Percentiles rank a stretch among this genome's conserved stretches.
phyloP scores from a whole-genome alignment of 805 yeast species.

The Ogataea trehaloabstinens region DNA sequence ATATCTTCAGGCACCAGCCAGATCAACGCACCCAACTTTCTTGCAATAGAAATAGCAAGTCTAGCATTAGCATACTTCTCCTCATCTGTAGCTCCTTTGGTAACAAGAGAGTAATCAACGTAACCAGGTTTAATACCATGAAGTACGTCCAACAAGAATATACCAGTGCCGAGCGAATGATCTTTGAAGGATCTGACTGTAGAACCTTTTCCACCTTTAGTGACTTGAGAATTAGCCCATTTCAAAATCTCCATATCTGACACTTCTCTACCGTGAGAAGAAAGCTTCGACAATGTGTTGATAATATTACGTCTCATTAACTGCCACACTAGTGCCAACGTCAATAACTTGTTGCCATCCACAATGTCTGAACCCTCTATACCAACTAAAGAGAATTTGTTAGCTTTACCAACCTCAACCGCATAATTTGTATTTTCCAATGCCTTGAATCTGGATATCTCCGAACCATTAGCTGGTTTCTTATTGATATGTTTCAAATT shows the following conservation, averaged over 20 bases:
- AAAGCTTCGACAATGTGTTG: conserved; percentile 71
- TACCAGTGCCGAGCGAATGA: conserved; percentile 68
- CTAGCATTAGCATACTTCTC: conserved; percentile 92
- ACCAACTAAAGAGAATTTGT: conserved; percentile 91
- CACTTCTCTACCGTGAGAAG: conserved; percentile 71
- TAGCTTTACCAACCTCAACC: conserved; percentile 93
- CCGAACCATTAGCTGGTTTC: conserved; percentile 71
- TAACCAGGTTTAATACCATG: conserved; percentile 96
- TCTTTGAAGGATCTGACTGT: conserved; percentile 85
- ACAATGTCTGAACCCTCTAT: conserved; percentile 97
- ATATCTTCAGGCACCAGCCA: conserved; percentile 99
- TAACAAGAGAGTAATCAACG: conserved; percentile 91
- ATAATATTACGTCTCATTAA: conserved; percentile 95
- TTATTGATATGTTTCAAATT: conserved; percentile 78
- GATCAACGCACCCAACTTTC: conserved; percentile 95
- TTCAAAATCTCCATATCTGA: conserved; percentile 82
- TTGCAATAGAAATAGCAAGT: conserved; percentile 95
- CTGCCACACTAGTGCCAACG: conserved; percentile 96
- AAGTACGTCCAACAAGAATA: conserved; percentile 83
- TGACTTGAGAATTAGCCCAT: conserved; percentile 90
- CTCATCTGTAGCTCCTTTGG: conserved; percentile 74
- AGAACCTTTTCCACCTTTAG: conserved; percentile 77
- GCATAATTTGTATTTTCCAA: conserved; percentile 97
- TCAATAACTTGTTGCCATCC: conserved; percentile 86
- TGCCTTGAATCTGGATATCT: conserved; percentile 87